Evolutionary conservation across 768 basidiomycete species (phyloP).

Genomic region (Imleria badia): DNA sequence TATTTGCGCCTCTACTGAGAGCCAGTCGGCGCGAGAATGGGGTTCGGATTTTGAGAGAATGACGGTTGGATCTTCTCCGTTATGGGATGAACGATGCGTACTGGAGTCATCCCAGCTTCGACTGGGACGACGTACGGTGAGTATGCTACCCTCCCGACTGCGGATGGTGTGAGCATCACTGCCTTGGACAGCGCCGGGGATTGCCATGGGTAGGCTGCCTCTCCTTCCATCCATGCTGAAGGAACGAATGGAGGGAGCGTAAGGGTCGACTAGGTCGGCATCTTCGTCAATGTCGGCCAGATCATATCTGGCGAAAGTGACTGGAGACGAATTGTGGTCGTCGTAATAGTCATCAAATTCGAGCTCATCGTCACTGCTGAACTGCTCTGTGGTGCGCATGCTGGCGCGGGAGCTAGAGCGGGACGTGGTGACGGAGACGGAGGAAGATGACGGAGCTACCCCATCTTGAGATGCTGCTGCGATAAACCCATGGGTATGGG

Average conservation of each 20-base stretch:
- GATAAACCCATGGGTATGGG: conserved; percentile 23
- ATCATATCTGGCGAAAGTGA: conserved; percentile 42
- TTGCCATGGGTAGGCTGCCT: conserved; percentile 62
- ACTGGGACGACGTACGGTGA: conserved; percentile 60
- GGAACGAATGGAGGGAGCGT: conserved; percentile 26
- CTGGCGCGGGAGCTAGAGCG: conserved; percentile 34
- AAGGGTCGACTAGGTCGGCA: conserved; percentile 24
- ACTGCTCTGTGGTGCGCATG: conserved; percentile 37
- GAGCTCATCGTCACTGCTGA: conserved; percentile 50
- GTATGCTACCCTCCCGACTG: conserved; percentile 56
- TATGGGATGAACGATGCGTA: conserved; percentile 16
- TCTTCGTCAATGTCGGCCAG: conserved; percentile 36
- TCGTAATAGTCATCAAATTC: conserved; percentile 41
- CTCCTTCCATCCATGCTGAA: conserved; percentile 35
- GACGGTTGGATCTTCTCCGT: conserved; percentile 21
- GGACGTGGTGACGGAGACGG: conserved; percentile 41
- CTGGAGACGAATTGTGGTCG: conserved; percentile 37
- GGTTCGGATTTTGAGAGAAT: conserved; percentile 50
- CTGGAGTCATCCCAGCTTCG: conserved; percentile 55
- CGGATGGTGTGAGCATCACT: conserved; percentile 33
- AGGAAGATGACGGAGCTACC: conserved; percentile 41
- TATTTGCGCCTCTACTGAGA: conserved; percentile 45
- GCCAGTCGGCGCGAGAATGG: conserved; percentile 48
- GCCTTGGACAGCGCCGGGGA: conserved; percentile 39
- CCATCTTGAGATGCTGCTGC: conserved; percentile 25